Base-by-base conservation (phyloP, 805 yeast genomes). In the Starmerella asiatica region DNA sequence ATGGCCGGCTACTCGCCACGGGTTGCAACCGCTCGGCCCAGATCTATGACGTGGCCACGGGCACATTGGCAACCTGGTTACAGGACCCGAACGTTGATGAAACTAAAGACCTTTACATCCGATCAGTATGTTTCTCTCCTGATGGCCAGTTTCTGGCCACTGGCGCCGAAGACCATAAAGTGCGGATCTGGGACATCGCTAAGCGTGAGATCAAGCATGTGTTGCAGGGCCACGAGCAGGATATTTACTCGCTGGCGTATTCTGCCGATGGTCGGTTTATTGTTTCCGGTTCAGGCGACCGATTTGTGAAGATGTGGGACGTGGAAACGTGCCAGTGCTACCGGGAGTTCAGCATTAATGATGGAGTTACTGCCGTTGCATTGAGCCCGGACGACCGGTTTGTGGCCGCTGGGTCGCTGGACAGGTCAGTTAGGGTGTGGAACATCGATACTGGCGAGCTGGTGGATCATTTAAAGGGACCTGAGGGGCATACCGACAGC, bases 321-420 rank as follows among this genome's bases (percentile, higher is more conserved):
- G 71, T 86, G 57, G 75, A 81, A 52, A 72, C 84, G 29, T 91
- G 94, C 19, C 85, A 82, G 63, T 83, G 94, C 59, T 76, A 85
- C 18, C 69, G 85, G 55, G 85, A 94, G 34, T 68, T 88, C 49
- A 74, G 85, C 15, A 86, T 88, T 53, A 96, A 88, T 62, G 97
- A 88, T 59, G 98, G 98, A 52, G 97, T 88, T 39, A 88, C 98
- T 40, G 88, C 98, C 0, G 96, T 88, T 34, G 94, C 96, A 17
- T 88, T 88, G 31, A 82, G 94, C 7, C 96, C 96, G 36, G 93
- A 88, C 60, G 95, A 96, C 29, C 75, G 78, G 52, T 73, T 76
- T 53, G 84, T 91, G 53, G 97, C 96, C 29, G 97, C 96, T 15
- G 98, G 98, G 37, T 81, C 94, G 27, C 72, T 88, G 49, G 98